These are phyloP conservation scores for Sordaria brevicollis DNA, from an alignment of 495 filamentous ascomycete genomes.

Conservation along the genomic window DNA sequence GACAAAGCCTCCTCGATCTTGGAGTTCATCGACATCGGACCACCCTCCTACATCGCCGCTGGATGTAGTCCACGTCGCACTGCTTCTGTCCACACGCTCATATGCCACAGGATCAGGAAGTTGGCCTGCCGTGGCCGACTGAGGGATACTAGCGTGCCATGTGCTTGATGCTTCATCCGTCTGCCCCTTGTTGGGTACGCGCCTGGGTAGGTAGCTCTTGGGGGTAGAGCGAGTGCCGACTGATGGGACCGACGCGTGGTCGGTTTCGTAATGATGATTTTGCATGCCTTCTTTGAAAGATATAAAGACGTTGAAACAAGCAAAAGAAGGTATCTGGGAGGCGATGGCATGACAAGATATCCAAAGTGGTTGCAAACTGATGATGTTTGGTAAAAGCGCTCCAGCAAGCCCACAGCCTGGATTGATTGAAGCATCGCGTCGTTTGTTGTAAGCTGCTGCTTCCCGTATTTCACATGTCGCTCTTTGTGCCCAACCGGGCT, in stretches of 20 bases:
- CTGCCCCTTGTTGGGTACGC: background rate
- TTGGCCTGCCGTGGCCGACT: slow-evolving; percentile 10
- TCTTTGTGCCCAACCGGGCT: background rate
- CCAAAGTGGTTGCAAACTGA: background rate
- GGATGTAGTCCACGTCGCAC: slow-evolving; percentile 36
- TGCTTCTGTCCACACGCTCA: slow-evolving; percentile 18
- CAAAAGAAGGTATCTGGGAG: background rate
- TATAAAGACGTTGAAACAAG: background rate
- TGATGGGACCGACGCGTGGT: slow-evolving; percentile 2
- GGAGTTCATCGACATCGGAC: slow-evolving; percentile 30
- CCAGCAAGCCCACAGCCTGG: background rate
- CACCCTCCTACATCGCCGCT: slow-evolving; percentile 23
- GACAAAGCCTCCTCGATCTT: slow-evolving; percentile 32
- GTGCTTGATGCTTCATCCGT: background rate
- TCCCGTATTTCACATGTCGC: slow-evolving; percentile 8
- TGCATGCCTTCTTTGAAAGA: background rate
- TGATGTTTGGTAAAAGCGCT: background rate
- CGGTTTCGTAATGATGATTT: slow-evolving; percentile 7
- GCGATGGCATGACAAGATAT: background rate
- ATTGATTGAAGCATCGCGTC: background rate
- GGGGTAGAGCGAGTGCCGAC: slow-evolving; percentile 6
- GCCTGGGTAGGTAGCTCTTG: slow-evolving; percentile 3
- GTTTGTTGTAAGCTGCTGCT: slow-evolving; percentile 12
- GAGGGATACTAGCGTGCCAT: slow-evolving; percentile 3
- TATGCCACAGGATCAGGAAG: slow-evolving; percentile 7